A percentile compares a stretch with the other conserved stretches of the same genome.
phyloP scores from a whole-genome alignment of 805 yeast genomes.

The Torulaspora maleeae region DNA sequence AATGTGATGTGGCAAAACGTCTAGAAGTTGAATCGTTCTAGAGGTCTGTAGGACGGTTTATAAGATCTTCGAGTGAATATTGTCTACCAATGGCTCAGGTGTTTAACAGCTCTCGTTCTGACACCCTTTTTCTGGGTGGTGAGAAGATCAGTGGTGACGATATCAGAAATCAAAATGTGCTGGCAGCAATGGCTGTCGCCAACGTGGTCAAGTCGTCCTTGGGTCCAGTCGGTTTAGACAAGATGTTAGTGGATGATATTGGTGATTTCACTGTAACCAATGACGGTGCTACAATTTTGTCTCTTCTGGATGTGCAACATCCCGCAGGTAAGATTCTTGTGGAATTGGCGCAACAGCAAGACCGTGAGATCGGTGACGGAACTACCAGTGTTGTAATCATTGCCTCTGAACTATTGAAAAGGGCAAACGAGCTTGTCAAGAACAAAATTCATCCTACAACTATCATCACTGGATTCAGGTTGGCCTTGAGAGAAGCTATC shows the following conservation, averaged over 20 bases:
- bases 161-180: conserved; percentile 89
- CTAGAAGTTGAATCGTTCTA: background rate
- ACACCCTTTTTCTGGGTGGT: conserved; percentile 91
- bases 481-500: conserved; percentile 87
- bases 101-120: conserved; percentile 80
- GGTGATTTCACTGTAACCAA: conserved; percentile 98
- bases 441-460: conserved; percentile 97
- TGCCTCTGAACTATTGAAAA: conserved; percentile 84
- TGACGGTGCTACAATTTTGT: conserved; percentile 95
- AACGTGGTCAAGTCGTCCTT: conserved; percentile 81
- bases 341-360: conserved; percentile 97
- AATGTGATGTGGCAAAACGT: conserved; percentile 5
- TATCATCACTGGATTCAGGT: conserved; percentile 91
- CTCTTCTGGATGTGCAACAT: conserved; percentile 91
- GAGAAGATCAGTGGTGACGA: conserved; percentile 95
- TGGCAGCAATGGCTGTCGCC: conserved; percentile 85
- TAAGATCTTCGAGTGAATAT: background rate
- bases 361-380: conserved; percentile 97
- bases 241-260: conserved; percentile 97
- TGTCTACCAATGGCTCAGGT: conserved; percentile 47
- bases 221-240: conserved; percentile 98
- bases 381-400: conserved; percentile 96
- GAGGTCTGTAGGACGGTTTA: background rate
- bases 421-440: conserved; percentile 90
- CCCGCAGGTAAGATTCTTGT: conserved; percentile 98